A percentile compares a stretch with the other conserved stretches of the same genome.
Evolutionary conservation across 225 moss, liverwort and hornwort genomes (phyloP).

Genomic region (Polytrichum formosum): DNA sequence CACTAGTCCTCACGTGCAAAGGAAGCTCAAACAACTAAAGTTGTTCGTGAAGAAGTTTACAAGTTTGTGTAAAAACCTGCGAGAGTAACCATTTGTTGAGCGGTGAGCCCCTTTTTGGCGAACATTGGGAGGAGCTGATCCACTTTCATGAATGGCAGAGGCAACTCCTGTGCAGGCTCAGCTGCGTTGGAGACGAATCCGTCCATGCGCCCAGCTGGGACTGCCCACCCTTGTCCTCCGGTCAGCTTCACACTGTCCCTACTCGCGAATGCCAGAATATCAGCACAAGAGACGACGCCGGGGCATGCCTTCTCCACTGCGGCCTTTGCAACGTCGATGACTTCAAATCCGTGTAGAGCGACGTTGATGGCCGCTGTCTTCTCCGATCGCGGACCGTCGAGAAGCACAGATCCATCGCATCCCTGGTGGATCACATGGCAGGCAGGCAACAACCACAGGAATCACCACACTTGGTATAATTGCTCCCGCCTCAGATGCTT

Average conservation of each 20-base stretch:
- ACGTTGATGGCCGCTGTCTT: slow-evolving; percentile 9
- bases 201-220: slow-evolving; percentile 19
- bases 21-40: too few relatives aligned
- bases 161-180: slow-evolving; percentile 6
- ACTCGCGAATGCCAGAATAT: slow-evolving; percentile 24
- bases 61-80: slow-evolving; percentile 4
- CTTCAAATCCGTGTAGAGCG: slow-evolving; percentile 15
- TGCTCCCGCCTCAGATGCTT: too few relatives aligned
- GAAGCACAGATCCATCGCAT: slow-evolving; percentile 26
- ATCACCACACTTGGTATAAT: too few relatives aligned
- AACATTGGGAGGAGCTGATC: slow-evolving; percentile 5
- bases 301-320: slow-evolving; percentile 13
- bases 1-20: too few relatives aligned
- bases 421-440: slow-evolving; percentile 11
- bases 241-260: slow-evolving; percentile 9
- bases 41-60: too few relatives aligned
- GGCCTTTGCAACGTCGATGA: slow-evolving; percentile 16
- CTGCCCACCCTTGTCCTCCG: neutral
- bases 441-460: too few relatives aligned
- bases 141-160: slow-evolving; percentile 4
- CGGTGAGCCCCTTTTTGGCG: neutral
- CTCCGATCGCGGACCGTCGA: slow-evolving; percentile 9
- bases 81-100: slow-evolving; percentile 16
- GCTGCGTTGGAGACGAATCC: neutral
- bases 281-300: slow-evolving; percentile 26